phyloP scores from a whole-genome alignment of 176 grass and related monocot species.

The Oryza coarctata region DNA sequence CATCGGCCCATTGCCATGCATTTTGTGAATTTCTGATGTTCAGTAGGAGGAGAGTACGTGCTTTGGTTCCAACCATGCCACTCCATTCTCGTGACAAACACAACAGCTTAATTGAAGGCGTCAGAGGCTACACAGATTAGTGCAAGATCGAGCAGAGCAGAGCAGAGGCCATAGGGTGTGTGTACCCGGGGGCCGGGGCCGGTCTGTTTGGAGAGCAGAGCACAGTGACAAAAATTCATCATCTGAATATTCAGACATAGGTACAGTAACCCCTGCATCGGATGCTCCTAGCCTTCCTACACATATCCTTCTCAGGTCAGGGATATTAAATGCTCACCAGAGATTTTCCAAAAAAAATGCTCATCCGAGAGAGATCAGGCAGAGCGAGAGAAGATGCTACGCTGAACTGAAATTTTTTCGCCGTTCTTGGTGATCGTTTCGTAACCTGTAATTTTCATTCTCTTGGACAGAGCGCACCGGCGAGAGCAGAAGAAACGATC shows the following conservation, averaged over 20 bases:
- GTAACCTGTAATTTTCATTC: neutral
- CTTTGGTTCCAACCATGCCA: neutral
- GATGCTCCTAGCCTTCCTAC: neutral
- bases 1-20: too few species aligned
- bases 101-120: neutral
- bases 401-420: neutral
- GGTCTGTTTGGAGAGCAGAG: neutral
- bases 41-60: too few species aligned
- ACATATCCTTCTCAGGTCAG: neutral
- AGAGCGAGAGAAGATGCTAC: neutral
- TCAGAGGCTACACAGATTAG: neutral
- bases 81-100: neutral
- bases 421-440: neutral
- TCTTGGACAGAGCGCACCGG: slow-evolving; percentile 20
- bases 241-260: neutral
- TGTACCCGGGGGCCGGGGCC: neutral
- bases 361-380: too few species aligned
- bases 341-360: too few species aligned
- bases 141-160: neutral
- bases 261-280: neutral
- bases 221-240: neutral
- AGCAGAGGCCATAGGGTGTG: neutral
- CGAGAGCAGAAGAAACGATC: slow-evolving; percentile 20
- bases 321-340: neutral
- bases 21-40: neutral